Percentiles rank a stretch among this genome's conserved stretches.
Conservation (phyloP, 768 basidiomycete species). For the Mycena galericulata region DNA sequence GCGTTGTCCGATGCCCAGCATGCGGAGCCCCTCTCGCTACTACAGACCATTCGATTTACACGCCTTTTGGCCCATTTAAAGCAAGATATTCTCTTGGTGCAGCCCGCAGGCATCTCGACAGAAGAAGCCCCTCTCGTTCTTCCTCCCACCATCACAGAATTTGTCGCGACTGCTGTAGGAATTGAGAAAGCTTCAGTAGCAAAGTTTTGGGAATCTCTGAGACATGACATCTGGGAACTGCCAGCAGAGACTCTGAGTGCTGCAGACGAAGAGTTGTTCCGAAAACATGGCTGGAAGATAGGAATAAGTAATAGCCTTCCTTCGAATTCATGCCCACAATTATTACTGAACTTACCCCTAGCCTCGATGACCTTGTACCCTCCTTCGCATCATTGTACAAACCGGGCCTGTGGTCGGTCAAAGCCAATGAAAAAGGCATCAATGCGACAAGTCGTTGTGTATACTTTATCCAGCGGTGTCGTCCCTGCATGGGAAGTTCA, state of each 20-base stretch:
- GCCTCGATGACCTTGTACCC: background rate
- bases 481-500: constrained; percentile 39
- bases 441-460: constrained; percentile 32
- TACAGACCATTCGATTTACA: background rate
- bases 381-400: background rate
- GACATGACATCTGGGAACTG: background rate
- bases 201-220: background rate
- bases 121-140: background rate
- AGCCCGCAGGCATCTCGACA: background rate
- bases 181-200: background rate
- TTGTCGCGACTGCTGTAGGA: background rate
- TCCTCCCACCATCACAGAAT: background rate
- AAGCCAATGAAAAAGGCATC: constrained; percentile 36
- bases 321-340: background rate
- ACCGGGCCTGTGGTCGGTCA: background rate
- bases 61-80: constrained; percentile 6
- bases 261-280: background rate
- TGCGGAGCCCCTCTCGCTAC: background rate
- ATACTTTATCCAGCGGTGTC: constrained; percentile 29
- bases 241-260: background rate
- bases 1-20: too few relatives aligned
- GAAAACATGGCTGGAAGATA: background rate
- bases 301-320: background rate
- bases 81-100: background rate
- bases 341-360: background rate